These are phyloP conservation scores for Trametes gibbosa DNA, from an alignment of 768 basidiomycete species.

Conservation along the genomic window DNA sequence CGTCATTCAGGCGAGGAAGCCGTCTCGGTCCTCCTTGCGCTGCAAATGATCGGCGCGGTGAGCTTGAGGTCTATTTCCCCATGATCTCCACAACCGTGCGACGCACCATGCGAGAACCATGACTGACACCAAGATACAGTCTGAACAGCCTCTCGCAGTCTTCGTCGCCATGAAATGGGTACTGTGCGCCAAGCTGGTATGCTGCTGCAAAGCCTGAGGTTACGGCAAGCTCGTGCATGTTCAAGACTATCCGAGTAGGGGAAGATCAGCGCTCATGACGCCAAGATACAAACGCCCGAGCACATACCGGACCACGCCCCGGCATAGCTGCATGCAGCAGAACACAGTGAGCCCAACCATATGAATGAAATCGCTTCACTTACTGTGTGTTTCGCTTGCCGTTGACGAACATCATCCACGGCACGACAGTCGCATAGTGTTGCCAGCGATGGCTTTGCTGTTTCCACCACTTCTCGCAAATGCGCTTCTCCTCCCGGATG, in stretches of 20 bases:
- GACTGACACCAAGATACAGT: conserved; percentile 29
- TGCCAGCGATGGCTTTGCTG: conserved; percentile 53
- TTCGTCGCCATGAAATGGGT: conserved; percentile 32
- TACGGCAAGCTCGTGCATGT: conserved; percentile 38
- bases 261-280: not conserved
- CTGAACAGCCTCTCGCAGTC: conserved; percentile 30
- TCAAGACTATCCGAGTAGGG: conserved; percentile 24
- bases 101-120: conserved; percentile 28
- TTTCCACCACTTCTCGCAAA: conserved; percentile 51
- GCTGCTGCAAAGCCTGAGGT: conserved; percentile 43
- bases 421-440: conserved; percentile 37
- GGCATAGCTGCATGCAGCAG: conserved; percentile 22
- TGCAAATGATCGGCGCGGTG: not conserved
- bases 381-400: conserved; percentile 35
- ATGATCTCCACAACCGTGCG: not conserved
- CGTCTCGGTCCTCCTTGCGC: conserved; percentile 29
- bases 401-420: conserved; percentile 40
- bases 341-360: not conserved
- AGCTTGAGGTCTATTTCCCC: not conserved
- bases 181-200: conserved; percentile 34
- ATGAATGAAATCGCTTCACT: not conserved
- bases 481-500: conserved; percentile 37
- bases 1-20: conserved; percentile 13
- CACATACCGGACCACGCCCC: conserved; percentile 34
- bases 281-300: not conserved